phyloP scores from a whole-genome alignment of 2,329 filamentous ascomycete genomes.

The Aspergillus brasiliensis region DNA sequence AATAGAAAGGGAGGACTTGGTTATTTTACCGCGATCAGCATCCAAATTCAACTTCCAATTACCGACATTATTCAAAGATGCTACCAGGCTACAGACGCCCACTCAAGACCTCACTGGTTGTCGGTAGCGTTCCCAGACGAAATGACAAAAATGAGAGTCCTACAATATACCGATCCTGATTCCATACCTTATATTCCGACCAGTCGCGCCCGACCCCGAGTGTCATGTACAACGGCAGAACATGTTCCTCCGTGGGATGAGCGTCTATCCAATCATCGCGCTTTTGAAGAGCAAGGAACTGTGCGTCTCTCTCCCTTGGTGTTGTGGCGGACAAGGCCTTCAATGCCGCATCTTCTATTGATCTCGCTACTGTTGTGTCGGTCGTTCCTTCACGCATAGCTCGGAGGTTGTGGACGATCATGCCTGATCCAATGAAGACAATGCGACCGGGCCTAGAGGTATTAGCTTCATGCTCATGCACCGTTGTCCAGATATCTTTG shows the following conservation, averaged over 20 bases:
- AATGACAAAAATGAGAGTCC: constrained; percentile 26
- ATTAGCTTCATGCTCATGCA: background rate
- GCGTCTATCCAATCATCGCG: background rate
- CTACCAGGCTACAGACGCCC: background rate
- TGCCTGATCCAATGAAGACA: background rate
- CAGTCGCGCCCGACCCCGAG: background rate
- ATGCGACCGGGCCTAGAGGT: background rate
- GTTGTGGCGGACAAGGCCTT: background rate
- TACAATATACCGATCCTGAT: constrained; percentile 30
- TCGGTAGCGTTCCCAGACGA: constrained; percentile 15
- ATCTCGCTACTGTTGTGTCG: background rate
- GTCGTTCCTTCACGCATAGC: background rate
- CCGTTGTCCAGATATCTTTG: background rate
- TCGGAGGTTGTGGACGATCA: constrained; percentile 3
- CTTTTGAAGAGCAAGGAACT: background rate
- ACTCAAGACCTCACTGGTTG: background rate
- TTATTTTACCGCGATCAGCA: no score
- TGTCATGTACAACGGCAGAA: constrained; percentile 2
- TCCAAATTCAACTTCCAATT: no score
- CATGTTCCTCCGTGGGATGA: constrained; percentile 1
- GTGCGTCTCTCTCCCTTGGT: background rate
- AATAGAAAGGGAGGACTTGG: no score
- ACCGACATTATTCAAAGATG: no score
- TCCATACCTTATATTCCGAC: constrained; percentile 14
- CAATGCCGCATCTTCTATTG: background rate